These are phyloP conservation scores for Chlamydomonas sphaeroides DNA, from an alignment of 139 green algal genomes.

Conservation along the genomic window DNA sequence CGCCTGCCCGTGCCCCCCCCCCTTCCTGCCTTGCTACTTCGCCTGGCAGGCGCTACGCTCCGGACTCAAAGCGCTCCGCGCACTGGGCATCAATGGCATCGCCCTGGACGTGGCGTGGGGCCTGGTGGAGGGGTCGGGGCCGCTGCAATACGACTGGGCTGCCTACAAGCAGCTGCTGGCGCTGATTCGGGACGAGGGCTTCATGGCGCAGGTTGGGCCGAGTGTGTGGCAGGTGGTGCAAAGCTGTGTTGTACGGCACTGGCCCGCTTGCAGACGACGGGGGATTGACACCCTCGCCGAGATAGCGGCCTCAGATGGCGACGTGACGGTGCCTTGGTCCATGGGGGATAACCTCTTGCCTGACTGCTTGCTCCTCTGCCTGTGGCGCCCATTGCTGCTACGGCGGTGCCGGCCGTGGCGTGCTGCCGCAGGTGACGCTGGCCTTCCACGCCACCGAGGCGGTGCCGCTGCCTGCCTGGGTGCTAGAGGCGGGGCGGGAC, in stretches of 20 bases:
- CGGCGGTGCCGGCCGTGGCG: no score
- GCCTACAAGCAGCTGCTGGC: conserved; percentile 54
- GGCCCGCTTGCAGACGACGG: no score
- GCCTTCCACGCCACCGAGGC: conserved; percentile 57
- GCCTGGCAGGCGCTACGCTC: conserved; percentile 48
- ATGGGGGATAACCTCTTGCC: no score
- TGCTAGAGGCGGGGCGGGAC: conserved; percentile 45
- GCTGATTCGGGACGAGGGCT: conserved; percentile 54
- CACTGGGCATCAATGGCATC: conserved; percentile 58
- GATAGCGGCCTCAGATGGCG: no score
- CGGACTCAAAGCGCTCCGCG: conserved; percentile 56
- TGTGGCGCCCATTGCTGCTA: no score
- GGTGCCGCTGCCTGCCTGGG: conserved; percentile 59
- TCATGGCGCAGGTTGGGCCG: conserved; percentile 54
- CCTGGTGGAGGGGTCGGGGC: conserved; percentile 49
- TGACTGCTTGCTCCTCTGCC: no score
- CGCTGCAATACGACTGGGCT: conserved; percentile 57
- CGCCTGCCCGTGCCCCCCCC: neutral
- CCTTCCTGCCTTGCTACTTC: neutral
- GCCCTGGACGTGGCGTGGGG: conserved; percentile 61
- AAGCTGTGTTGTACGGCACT: no score
- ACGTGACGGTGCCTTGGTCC: no score
- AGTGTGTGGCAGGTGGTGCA: no score
- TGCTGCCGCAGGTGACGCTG: conserved; percentile 48
- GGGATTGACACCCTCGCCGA: no score